Base-by-base conservation (phyloP, 441 rosid species). In the Pelargonium cotyledonis region DNA sequence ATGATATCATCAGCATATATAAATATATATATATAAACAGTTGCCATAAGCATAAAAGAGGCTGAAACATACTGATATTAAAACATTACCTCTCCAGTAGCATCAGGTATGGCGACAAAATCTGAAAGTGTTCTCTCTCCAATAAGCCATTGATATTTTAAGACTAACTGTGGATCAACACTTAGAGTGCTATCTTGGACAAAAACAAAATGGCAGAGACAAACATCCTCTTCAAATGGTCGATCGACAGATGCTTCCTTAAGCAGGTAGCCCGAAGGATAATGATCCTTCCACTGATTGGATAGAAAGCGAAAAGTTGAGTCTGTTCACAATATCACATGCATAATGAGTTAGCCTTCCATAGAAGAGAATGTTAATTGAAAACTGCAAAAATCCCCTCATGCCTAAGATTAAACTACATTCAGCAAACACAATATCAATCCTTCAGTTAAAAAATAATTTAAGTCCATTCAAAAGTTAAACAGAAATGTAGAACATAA, bases 191-290 rank as follows among this genome's bases (percentile, higher is more conserved):
- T 81, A 62, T 89, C 99, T 66, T 83, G 89, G 69, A 79, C 88
- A 79, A 95, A 84, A 72, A 53, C 71, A 75, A 95, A 83, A 77
- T 85, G 96, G 82, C 97, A 88, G 70, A 68, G 77, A 76, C 99
- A 95, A 76, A 87, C 84, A 78, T 91, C 91, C 80, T 88, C 96
- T 85, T 95, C 99, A 60, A 85, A 89, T 73, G 99, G 99, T 70
- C 87, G 78, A 80, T 95, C 97, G 77, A 90, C 77, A 72, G 80
- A 85, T 38, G 89, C 96, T 78, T 88, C 96, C 83, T 92, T 89
- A 65, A 92, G 81, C 55, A 86, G 72, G 85, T 84, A 90, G 49
- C 87, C 95, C 16, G 80, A 78, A 46, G 99, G 99, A 68, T 86
- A 79, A 51, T 73, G 72, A 66, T 89, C 93, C 84, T 83, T 86